Evolutionary conservation across 768 basidiomycete genomes (phyloP), one percentile per base, ranked within the genome.

Genomic region (Suillus placidus): DNA sequence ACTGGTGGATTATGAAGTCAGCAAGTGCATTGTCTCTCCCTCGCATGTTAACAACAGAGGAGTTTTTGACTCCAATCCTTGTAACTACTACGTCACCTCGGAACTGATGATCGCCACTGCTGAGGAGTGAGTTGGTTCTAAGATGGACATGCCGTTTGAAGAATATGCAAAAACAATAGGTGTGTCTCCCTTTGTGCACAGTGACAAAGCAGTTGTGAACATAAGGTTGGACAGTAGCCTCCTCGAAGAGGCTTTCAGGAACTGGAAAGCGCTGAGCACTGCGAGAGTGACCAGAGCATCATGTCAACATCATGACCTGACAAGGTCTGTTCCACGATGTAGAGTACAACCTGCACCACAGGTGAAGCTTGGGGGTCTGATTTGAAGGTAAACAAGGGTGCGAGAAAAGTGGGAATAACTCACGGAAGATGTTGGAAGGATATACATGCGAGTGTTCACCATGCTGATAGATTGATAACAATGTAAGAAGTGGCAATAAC

Each of bases 121-220:
- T 60, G 40, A 69, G 40, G 16, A 54, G 18, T 0, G 9, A 2
- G 8, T 69, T 69, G 6, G 3, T 9, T 13, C 43, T 26, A 32
- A 69, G 68, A 30, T 18, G 5, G n/a, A 38, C 40, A 35, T 69
- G 66, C 1, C 12, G 13, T 9, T 69, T 69, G 63, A 69, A 69
- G 49, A 67, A 69, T 1, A 69, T 23, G 38, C 26, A 7, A 14
- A 67, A 69, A 3, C 5, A 9, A 52, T 69, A 7, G 6, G 16
- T 20, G 4, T 64, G 51, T 26, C 26, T 34, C 4, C 63, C 68
- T 10, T 69, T 45, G 9, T 6, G 4, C 1, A 69, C 6, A 3
- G 12, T 47, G 1, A 69, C 60, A 0, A 64, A 23, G 20, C 68
- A 67, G 35, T 69, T 60, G 26, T 69, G 66, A 8, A 68, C n/a